Base-by-base conservation (phyloP, 164 flowering plant genomes). In the Buxus sempervirens region DNA sequence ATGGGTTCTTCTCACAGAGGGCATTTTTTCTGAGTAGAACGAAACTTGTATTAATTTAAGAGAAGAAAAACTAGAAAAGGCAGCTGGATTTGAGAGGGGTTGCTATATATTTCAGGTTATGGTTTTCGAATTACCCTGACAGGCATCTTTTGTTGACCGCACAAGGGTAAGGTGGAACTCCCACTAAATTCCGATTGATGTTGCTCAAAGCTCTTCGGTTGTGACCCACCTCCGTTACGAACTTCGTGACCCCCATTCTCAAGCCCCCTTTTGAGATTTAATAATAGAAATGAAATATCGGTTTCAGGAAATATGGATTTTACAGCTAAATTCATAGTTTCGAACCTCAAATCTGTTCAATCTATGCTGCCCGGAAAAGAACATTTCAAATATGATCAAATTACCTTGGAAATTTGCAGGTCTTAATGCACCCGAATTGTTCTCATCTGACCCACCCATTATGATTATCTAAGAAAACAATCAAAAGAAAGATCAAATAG, bases 381-480 rank as follows among this genome's bases (percentile, higher is more conserved):
- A 36, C 48, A 55, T 7, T 45, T 15, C 24, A 49, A 55, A 64
- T 36, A 4, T 25, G n/a, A 51, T 49, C 22, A 22, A 49, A 58
- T 32, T 77, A 86, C 90, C 89, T 65, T 76, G 84, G 49, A 62
- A 19, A 69, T 76, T 75, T 20, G 72, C 62, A 3, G 77, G 78
- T 69, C 84, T 82, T 62, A 79, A 75, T 22, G 77, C 75, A 15
- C 81, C 82, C 0, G 74, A 79, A 54, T 81, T 82, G 81, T 92
- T 92, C 81, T 92, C 97, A 49, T 85, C 84, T n/a, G 88, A 81
- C 78, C 85, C 80, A 66, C 67, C 88, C 97, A 91, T 90, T 72
- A 72, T 71, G 69, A 41, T 58, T 49, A 67, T 67, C 82, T 68
- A 64, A 66, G 66, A 70, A 59, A 51, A 63, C 25, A 67, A 61